Percentiles rank a stretch among this genome's conserved stretches.
Evolutionary conservation across 495 filamentous ascomycete genomes (phyloP).

Genomic region (Paragyromitra xinjiangensis): DNA sequence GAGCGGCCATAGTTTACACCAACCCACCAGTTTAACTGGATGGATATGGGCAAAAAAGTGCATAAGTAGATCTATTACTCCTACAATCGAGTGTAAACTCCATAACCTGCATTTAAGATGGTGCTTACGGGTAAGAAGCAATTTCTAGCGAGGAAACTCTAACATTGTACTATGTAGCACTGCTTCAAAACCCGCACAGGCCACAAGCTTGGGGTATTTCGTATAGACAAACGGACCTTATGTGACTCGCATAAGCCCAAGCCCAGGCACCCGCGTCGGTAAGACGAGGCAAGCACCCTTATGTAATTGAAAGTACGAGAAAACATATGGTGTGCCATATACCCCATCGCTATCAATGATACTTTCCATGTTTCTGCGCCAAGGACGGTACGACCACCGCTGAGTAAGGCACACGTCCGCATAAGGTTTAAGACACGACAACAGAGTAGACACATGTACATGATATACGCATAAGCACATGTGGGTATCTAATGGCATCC

Average conservation of each 20-base stretch:
- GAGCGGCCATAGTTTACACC: no score
- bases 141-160: neutral
- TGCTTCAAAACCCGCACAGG: neutral
- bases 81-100: neutral
- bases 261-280: neutral
- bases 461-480: neutral
- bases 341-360: neutral
- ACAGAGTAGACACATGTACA: neutral
- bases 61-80: neutral
- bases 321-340: neutral
- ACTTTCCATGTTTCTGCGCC: neutral
- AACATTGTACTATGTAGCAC: neutral
- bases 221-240: neutral
- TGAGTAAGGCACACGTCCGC: neutral
- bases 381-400: conserved; percentile 4
- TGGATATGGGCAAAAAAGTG: neutral
- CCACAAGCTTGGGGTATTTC: neutral
- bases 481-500: neutral
- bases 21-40: no score
- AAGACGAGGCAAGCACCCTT: neutral
- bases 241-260: no score
- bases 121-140: neutral
- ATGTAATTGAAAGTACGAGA: neutral
- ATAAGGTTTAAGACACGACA: conserved; percentile 5
- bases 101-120: neutral